phyloP scores from a whole-genome alignment of 805 yeast genomes.

The Starmerella potacharoeniae region DNA sequence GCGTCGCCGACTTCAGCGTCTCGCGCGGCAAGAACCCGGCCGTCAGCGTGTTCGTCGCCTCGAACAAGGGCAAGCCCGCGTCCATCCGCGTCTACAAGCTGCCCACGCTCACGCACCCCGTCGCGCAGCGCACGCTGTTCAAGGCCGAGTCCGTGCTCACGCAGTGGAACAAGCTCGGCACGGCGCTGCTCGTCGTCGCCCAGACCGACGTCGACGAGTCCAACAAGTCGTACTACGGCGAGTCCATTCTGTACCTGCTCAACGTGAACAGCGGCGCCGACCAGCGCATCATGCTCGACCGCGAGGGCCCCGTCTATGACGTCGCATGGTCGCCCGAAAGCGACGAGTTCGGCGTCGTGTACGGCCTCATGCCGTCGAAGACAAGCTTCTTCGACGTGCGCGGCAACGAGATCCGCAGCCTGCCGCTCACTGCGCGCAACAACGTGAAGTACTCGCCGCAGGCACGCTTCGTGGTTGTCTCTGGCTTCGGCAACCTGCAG shows the following conservation, averaged over 20 bases:
- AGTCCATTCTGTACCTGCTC: slow-evolving; percentile 77
- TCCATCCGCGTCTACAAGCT: slow-evolving; percentile 71
- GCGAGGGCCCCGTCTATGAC: slow-evolving; percentile 96
- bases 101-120: slow-evolving; percentile 64
- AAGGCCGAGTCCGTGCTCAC: slow-evolving; percentile 89
- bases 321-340: slow-evolving; percentile 95
- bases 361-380: slow-evolving; percentile 95
- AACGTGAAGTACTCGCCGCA: slow-evolving; percentile 89
- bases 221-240: slow-evolving; percentile 93
- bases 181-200: slow-evolving; percentile 84
- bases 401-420: slow-evolving; percentile 72
- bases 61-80: slow-evolving; percentile 79
- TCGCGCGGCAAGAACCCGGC: slow-evolving; percentile 87
- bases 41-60: slow-evolving; percentile 83
- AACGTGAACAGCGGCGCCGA: slow-evolving; percentile 79
- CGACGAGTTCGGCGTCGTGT: slow-evolving; percentile 92
- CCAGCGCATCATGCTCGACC: slow-evolving; percentile 72
- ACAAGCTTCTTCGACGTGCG: slow-evolving; percentile 91
- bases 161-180: slow-evolving; percentile 90
- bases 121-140: slow-evolving; percentile 79
- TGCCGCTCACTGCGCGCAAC: slow-evolving; percentile 82
- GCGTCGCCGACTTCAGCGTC: slow-evolving; percentile 49
- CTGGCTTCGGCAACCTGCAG: slow-evolving; percentile 96
- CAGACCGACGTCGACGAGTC: slow-evolving; percentile 92
- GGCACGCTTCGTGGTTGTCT: slow-evolving; percentile 79